Evolutionary conservation across 306 rosid genomes (phyloP).

Genomic region (Senna siamea): DNA sequence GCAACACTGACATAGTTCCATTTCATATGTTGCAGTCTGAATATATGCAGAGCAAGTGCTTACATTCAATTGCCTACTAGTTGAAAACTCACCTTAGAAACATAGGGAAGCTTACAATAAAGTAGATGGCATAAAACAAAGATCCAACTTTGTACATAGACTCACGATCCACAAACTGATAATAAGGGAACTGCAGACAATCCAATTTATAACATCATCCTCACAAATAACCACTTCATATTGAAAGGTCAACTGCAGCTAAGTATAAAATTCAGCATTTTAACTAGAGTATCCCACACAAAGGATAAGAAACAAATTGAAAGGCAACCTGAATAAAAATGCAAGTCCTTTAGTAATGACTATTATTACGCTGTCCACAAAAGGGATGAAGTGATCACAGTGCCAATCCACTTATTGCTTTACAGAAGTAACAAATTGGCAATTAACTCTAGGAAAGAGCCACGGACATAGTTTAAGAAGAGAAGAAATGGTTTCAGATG

Average conservation of each 20-base stretch:
- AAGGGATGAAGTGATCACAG: not conserved
- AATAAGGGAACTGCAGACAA: slow-evolving; percentile 90
- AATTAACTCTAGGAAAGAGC: not conserved
- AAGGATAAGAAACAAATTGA: not conserved
- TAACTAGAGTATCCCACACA: slow-evolving; percentile 5
- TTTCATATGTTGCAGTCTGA: not conserved
- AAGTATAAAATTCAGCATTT: slow-evolving; percentile 8
- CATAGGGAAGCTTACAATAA: slow-evolving; percentile 98
- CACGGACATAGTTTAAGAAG: slow-evolving; percentile 14
- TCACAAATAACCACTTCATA: slow-evolving; percentile 30
- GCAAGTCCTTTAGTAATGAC: slow-evolving; percentile 3
- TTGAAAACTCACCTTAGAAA: slow-evolving; percentile 72
- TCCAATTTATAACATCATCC: slow-evolving; percentile 39
- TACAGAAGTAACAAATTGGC: slow-evolving; percentile 1
- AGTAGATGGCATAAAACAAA: slow-evolving; percentile 97
- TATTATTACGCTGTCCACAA: not conserved
- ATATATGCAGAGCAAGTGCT: not conserved
- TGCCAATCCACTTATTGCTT: not conserved
- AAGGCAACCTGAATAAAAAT: not conserved
- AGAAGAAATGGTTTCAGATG: slow-evolving; percentile 13
- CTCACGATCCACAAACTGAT: slow-evolving; percentile 82
- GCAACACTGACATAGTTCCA: slow-evolving; percentile 13
- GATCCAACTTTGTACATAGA: slow-evolving; percentile 94
- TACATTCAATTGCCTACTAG: slow-evolving; percentile 18
- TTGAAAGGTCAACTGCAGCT: slow-evolving; percentile 21